A percentile compares a stretch with the other conserved stretches of the same genome.
These are phyloP conservation scores for Thuidium tamariscinum DNA, from an alignment of 225 moss, liverwort and hornwort genomes.

Conservation along the genomic window DNA sequence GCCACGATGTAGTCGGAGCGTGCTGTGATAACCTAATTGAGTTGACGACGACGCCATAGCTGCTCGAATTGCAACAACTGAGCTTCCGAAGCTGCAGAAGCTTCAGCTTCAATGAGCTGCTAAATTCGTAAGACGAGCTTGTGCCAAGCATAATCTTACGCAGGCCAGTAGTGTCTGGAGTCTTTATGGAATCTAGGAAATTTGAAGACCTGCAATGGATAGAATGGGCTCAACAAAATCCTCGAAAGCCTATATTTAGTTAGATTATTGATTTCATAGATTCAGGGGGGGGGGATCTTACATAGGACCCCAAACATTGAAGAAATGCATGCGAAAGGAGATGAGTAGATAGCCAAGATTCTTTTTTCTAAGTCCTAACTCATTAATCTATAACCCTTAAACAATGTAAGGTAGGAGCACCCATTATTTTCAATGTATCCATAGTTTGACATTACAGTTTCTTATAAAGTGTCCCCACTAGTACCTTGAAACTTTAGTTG, in stretches of 20 bases:
- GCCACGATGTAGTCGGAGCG: background rate
- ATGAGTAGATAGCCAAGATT: background rate
- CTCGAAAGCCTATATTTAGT: background rate
- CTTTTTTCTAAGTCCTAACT: too few species aligned
- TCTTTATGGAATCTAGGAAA: background rate
- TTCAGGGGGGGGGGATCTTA: background rate
- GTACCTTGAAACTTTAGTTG: too few species aligned
- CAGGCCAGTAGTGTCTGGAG: background rate
- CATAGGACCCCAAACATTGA: too few species aligned
- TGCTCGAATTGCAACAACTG: background rate
- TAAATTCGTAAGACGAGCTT: background rate
- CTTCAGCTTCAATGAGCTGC: background rate
- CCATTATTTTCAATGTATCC: too few species aligned
- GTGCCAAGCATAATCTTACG: background rate
- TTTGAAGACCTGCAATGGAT: background rate
- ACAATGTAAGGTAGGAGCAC: too few species aligned
- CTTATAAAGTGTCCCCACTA: too few species aligned
- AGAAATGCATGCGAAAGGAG: background rate
- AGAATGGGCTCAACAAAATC: background rate
- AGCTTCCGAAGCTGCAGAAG: background rate
- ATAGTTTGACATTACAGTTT: too few species aligned
- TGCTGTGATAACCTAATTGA: background rate
- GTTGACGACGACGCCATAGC: slow-evolving; percentile 10
- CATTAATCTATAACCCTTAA: too few species aligned
- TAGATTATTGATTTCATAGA: background rate